Percentiles rank a stretch among this genome's conserved stretches.
These are phyloP conservation scores for Aspergillus sp. DNA, from an alignment of 2,329 filamentous ascomycete genomes.

Conservation along the genomic window DNA sequence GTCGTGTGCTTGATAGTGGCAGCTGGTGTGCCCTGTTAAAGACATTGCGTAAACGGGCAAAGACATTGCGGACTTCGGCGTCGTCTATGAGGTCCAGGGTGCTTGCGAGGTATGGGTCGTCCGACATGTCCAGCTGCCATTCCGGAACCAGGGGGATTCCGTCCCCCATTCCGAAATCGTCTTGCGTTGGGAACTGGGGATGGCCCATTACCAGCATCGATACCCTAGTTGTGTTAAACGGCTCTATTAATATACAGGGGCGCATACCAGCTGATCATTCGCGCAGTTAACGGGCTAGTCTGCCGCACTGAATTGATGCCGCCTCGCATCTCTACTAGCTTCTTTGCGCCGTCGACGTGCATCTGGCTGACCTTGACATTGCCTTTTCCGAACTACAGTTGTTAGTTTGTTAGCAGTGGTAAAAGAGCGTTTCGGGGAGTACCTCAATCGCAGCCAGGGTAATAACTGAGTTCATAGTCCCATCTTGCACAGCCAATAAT, in stretches of 20 bases:
- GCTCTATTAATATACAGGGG: no score
- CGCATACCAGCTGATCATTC: conserved; percentile 56
- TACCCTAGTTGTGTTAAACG: conserved; percentile 46
- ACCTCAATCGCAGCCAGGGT: conserved; percentile 61
- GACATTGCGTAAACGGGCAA: conserved; percentile 47
- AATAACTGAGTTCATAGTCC: conserved; percentile 58
- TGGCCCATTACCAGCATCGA: conserved; percentile 55
- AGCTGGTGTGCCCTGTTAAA: conserved; percentile 37
- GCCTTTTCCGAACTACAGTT: conserved; percentile 53
- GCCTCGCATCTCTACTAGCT: conserved; percentile 51
- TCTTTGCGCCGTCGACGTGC: conserved; percentile 53
- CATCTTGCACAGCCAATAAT: conserved; percentile 52
- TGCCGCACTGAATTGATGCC: conserved; percentile 51
- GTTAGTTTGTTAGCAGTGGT: neutral
- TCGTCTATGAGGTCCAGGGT: conserved; percentile 30
- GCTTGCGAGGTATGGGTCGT: neutral
- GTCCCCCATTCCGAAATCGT: conserved; percentile 49
- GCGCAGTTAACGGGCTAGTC: conserved; percentile 54
- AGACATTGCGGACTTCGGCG: conserved; percentile 35
- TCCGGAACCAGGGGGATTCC: conserved; percentile 52
- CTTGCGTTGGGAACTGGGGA: conserved; percentile 56
- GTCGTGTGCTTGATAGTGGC: conserved; percentile 38
- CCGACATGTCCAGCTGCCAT: conserved; percentile 44
- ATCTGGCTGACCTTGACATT: conserved; percentile 47
- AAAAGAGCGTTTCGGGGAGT: neutral